These are phyloP conservation scores for Ichthyophonus hoferi DNA, from an alignment of 208 protist species.

Conservation along the genomic window DNA sequence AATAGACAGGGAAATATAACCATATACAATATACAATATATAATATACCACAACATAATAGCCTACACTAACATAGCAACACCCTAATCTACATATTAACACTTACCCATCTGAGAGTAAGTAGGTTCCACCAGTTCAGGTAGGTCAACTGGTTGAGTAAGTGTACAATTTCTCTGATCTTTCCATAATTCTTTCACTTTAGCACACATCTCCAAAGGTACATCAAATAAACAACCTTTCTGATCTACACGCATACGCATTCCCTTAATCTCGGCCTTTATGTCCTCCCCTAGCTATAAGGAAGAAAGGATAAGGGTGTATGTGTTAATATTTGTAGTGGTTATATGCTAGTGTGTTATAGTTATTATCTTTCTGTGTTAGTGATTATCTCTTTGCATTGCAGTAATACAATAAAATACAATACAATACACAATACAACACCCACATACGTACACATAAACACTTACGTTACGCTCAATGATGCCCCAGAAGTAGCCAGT, in stretches of 20 bases:
- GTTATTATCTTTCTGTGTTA: not conserved
- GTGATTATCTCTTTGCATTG: not conserved
- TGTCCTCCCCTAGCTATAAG: not conserved
- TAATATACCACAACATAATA: too few species aligned
- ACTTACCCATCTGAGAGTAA: not conserved
- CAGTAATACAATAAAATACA: not conserved
- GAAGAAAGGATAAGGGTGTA: not conserved
- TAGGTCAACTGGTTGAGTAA: not conserved
- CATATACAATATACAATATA: too few species aligned
- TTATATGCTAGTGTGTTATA: not conserved
- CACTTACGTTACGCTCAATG: slow-evolving; percentile 11
- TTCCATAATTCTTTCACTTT: not conserved
- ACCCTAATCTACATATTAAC: not conserved
- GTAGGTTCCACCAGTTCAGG: slow-evolving; percentile 16
- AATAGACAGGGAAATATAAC: not conserved
- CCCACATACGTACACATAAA: not conserved
- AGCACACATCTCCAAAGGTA: not conserved
- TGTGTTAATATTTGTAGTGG: not conserved
- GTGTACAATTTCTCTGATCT: not conserved
- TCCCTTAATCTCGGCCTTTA: not conserved
- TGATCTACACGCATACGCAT: slow-evolving; percentile 18
- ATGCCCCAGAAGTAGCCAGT: not conserved
- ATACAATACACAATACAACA: not conserved
- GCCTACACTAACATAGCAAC: too few species aligned
- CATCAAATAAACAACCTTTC: slow-evolving; percentile 33